Base-by-base conservation (phyloP, 2,329 filamentous ascomycete genomes). In the Aspergillus uvarum region DNA sequence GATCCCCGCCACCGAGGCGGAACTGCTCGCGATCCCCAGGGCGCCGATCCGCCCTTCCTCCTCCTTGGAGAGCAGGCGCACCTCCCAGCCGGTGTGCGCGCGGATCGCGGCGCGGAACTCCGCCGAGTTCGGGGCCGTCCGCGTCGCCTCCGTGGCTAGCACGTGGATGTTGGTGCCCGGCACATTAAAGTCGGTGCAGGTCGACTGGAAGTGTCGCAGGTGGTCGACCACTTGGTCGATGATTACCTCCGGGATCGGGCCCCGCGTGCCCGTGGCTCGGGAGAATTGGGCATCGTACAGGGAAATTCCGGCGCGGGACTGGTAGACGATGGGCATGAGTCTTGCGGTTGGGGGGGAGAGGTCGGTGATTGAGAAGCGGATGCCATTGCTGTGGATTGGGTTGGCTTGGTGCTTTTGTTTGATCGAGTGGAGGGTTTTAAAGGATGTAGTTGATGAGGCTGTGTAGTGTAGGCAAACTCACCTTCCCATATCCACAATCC, bases 361-460 rank as follows among this genome's bases (percentile, higher is more conserved):
- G 65, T 92, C 87, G 8, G 92, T 91, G 69, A 96, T 91, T 49
- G 91, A 94, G 81, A 96, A 96, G 58, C 93, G 91, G 69, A 96
- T 94, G 68, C 92, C 93, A 80, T 96, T 97, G 80, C 92, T 76
- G 38, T 47, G 32, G 38, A 24, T 26, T 54, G 16, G 38, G 50
- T 22, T 54, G 7, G n/a, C n/a, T 42, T 3, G 19, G 7, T 11
- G 26, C 21, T 8, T 50, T 56, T 10, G 12, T 5, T 3, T 11
- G 14, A 22, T 22, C 22, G 22, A 22, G 22, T 22, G 35, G 6
- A 10, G 22, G 31, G 52, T 16, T 52, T 16, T 35, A 2, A 10
- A 35, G 32, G 14, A 12, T 35, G 26, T 16, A 4, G 32, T 12
- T 35, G 32, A 16, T 35, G 35, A 42, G 16, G 24, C 11, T 38